phyloP scores from a whole-genome alignment of 306 rosid species.

The Quercus mongolica region DNA sequence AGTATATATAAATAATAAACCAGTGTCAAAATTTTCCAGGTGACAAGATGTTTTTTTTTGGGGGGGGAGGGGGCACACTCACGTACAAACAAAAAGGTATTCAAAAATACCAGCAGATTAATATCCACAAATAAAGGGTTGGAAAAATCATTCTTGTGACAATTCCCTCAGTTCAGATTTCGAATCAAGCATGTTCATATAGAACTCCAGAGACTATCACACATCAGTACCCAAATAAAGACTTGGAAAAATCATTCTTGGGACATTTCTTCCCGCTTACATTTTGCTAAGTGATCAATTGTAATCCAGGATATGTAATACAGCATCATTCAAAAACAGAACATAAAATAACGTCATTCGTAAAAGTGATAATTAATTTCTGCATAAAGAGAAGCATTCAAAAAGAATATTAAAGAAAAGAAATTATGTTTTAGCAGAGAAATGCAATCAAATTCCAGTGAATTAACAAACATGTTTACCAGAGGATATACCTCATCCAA shows the following conservation, averaged over 20 bases:
- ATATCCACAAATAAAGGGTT: neutral
- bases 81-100: neutral
- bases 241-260: neutral
- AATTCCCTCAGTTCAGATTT: neutral
- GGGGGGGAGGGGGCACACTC: neutral
- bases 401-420: neutral
- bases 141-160: neutral
- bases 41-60: neutral
- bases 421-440: neutral
- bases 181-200: neutral
- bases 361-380: neutral
- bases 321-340: neutral
- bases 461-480: neutral
- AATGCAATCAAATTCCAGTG: neutral
- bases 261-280: too few species aligned
- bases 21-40: neutral
- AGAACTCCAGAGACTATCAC: neutral
- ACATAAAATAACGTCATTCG: neutral
- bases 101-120: neutral
- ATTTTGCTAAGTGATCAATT: neutral
- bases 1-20: neutral
- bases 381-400: too few species aligned
- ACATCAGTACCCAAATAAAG: neutral
- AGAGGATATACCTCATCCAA: constrained; percentile 74
- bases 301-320: neutral